Conservation (phyloP, 1,284 basidiomycete species). For the Violaceomyces palustris region DNA sequence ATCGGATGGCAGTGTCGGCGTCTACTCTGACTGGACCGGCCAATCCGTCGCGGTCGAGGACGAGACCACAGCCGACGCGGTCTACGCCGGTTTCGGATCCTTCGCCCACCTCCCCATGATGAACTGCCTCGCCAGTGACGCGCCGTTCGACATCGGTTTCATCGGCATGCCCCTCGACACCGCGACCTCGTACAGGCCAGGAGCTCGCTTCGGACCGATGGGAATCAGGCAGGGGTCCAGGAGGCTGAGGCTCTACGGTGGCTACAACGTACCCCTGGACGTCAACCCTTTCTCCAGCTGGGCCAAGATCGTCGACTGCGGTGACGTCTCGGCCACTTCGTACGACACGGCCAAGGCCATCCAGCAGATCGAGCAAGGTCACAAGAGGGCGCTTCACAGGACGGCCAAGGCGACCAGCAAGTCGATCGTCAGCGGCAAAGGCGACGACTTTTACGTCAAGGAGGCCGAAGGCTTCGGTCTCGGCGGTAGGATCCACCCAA, state of each 20-base stretch:
- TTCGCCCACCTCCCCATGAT: constrained; percentile 53
- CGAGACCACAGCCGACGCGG: constrained; percentile 15
- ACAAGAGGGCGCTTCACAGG: constrained; percentile 14
- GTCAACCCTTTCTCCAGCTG: constrained; percentile 64
- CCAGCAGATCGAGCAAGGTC: constrained; percentile 66
- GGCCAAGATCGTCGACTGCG: constrained; percentile 65
- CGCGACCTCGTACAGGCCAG: constrained; percentile 66
- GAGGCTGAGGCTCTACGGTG: constrained; percentile 67
- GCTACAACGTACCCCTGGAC: constrained; percentile 68
- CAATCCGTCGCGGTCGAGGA: neutral
- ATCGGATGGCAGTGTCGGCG: neutral
- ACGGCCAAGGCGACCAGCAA: constrained; percentile 1
- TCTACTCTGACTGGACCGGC: neutral
- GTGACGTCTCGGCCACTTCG: constrained; percentile 67
- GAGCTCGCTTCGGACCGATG: constrained; percentile 73
- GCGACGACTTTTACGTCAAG: constrained; percentile 4
- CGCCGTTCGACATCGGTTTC: constrained; percentile 64
- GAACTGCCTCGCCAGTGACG: constrained; percentile 39
- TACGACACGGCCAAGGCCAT: constrained; percentile 71
- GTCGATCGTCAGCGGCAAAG: neutral
- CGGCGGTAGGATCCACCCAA: constrained; percentile 26
- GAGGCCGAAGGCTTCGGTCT: neutral
- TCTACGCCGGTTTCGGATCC: constrained; percentile 51
- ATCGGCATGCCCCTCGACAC: constrained; percentile 77
- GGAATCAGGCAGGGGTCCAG: constrained; percentile 73